Percentiles rank a stretch among this genome's conserved stretches.
Evolutionary conservation across 768 basidiomycete species (phyloP).

Genomic region (Trametes cinnabarina): DNA sequence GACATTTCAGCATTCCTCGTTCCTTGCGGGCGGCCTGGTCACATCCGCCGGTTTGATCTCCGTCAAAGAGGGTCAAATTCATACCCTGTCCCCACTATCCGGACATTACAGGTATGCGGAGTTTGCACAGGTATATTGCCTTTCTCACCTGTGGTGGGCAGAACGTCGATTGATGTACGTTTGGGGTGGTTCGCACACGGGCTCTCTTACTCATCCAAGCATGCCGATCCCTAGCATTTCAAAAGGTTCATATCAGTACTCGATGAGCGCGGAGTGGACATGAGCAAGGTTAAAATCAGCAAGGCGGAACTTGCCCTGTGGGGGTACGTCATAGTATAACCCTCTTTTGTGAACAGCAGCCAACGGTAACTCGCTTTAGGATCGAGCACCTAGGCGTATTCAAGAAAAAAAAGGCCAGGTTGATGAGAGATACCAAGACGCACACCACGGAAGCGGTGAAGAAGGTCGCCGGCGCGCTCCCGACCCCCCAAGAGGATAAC

Average conservation of each 20-base stretch:
- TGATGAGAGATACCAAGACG: constrained; percentile 34
- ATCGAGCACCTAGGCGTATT: constrained; percentile 46
- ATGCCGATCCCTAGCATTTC: constrained; percentile 46
- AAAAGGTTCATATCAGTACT: constrained; percentile 53
- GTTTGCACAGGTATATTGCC: too few species aligned
- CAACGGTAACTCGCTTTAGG: constrained; percentile 29
- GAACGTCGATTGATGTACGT: constrained; percentile 52
- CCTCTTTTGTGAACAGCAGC: too few species aligned
- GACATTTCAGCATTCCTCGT: constrained; percentile 65
- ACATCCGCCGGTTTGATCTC: constrained; percentile 66
- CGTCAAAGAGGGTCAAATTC: constrained; percentile 58
- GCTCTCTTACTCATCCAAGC: background rate
- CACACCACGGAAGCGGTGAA: constrained; percentile 29
- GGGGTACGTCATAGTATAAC: constrained; percentile 38
- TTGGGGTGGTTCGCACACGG: background rate
- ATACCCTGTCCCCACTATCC: constrained; percentile 60
- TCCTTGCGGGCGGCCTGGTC: constrained; percentile 55
- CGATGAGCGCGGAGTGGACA: constrained; percentile 52
- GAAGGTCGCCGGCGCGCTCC: constrained; percentile 20
- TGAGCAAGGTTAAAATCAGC: constrained; percentile 56
- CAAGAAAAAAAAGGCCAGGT: constrained; percentile 40
- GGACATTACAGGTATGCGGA: constrained; percentile 53
- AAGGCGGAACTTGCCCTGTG: constrained; percentile 60
- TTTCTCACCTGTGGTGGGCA: too few species aligned
- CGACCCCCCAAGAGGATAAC: background rate